Conservation (phyloP, 768 basidiomycete species). For the Rickenella mellea region DNA sequence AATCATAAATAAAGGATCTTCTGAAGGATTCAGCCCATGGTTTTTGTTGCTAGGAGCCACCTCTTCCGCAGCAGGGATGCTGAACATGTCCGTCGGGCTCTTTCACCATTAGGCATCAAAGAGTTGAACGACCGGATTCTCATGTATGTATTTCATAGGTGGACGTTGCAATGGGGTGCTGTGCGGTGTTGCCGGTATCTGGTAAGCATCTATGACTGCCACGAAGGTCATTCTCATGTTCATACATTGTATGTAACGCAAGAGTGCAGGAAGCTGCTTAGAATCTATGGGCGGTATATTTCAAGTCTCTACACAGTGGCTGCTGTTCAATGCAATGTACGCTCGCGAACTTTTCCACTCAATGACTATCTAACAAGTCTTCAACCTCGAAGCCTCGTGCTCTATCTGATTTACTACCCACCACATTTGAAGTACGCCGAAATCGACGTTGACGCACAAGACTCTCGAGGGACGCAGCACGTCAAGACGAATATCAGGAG, state of each 20-base stretch:
- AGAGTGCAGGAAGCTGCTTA: constrained; percentile 66
- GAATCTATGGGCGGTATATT: constrained; percentile 75
- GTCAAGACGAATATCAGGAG: constrained; percentile 43
- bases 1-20: constrained; percentile 69
- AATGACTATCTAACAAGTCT: not conserved
- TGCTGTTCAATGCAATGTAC: constrained; percentile 75
- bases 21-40: constrained; percentile 87
- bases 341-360: constrained; percentile 18
- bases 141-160: constrained; percentile 31
- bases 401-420: constrained; percentile 92
- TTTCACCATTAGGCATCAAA: constrained; percentile 1
- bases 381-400: constrained; percentile 51
- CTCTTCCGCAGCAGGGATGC: constrained; percentile 69
- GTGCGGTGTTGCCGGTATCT: constrained; percentile 73
- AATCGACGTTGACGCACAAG: constrained; percentile 30
- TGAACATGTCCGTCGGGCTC: constrained; percentile 59
- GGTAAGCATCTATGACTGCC: constrained; percentile 33
- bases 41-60: constrained; percentile 86
- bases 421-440: constrained; percentile 64
- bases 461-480: constrained; percentile 29
- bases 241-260: not conserved
- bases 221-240: constrained; percentile 1
- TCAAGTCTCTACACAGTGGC: constrained; percentile 79
- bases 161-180: constrained; percentile 77
- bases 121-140: constrained; percentile 1